These are phyloP conservation scores for Fusarium ambrosium DNA, from an alignment of 2,329 filamentous ascomycete genomes.

Conservation along the genomic window DNA sequence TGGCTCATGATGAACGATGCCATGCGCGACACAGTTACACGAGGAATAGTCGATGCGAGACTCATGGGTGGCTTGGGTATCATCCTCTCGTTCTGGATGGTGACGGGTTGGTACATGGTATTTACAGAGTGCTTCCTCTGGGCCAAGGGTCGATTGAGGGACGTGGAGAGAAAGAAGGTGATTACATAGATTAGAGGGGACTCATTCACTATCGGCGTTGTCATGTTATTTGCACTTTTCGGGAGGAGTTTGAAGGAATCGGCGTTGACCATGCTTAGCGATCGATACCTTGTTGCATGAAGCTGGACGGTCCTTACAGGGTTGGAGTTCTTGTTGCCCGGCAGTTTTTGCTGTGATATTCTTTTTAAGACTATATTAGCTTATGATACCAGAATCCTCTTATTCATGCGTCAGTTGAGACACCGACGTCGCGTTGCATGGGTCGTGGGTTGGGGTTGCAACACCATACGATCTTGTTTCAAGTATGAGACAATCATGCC, in stretches of 20 bases:
- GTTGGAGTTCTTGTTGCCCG: constrained; percentile 16
- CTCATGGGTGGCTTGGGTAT: constrained; percentile 60
- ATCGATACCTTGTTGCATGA: constrained; percentile 14
- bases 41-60: constrained; percentile 58
- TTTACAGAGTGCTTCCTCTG: constrained; percentile 62
- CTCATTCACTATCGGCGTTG: constrained; percentile 4
- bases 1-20: constrained; percentile 60
- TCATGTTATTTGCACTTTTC: constrained; percentile 5
- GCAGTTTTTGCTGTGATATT: constrained; percentile 8
- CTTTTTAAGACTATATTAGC: constrained; percentile 17
- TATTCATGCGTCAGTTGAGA: constrained; percentile 18
- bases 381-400: constrained; percentile 40
- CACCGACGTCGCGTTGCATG: constrained; percentile 28
- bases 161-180: constrained; percentile 44
- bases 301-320: constrained; percentile 29
- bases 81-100: constrained; percentile 63
- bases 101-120: constrained; percentile 63
- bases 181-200: constrained; percentile 21
- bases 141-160: constrained; percentile 51
- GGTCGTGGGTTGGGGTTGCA: constrained; percentile 31
- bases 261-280: constrained; percentile 7
- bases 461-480: constrained; percentile 38
- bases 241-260: constrained; percentile 17
- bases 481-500: constrained; percentile 31
- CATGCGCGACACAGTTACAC: constrained; percentile 52